A percentile compares a stretch with the other conserved stretches of the same genome.
These are phyloP conservation scores for Aspergillus tubingensis DNA, from an alignment of 2,329 filamentous ascomycete genomes.

Conservation along the genomic window DNA sequence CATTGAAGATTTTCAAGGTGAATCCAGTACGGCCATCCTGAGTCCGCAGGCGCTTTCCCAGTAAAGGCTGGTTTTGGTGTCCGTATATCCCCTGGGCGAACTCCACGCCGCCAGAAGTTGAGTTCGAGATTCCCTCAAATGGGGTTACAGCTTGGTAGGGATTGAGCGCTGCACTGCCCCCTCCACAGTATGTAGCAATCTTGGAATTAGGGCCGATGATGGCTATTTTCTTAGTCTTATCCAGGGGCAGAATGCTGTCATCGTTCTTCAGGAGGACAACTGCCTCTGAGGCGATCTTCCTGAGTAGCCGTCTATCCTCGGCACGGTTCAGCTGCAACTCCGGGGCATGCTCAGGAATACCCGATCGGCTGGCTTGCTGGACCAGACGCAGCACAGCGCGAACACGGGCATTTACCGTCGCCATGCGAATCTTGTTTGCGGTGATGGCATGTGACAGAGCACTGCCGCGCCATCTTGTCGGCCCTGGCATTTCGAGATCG, in stretches of 20 bases:
- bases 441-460: conserved; percentile 42
- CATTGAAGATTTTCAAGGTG: conserved; percentile 61
- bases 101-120: conserved; percentile 29
- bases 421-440: conserved; percentile 55
- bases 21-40: conserved; percentile 56
- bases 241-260: conserved; percentile 59
- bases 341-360: conserved; percentile 55
- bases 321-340: conserved; percentile 58
- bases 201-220: conserved; percentile 57
- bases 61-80: conserved; percentile 61
- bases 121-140: conserved; percentile 38
- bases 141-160: conserved; percentile 45
- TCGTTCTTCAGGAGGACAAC: conserved; percentile 74
- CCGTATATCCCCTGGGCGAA: conserved; percentile 63
- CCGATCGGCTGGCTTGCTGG: conserved; percentile 55
- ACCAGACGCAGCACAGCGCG: conserved; percentile 58
- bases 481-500: conserved; percentile 49
- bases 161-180: conserved; percentile 59
- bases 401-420: conserved; percentile 56
- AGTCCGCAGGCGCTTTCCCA: conserved; percentile 54
- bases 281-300: conserved; percentile 65
- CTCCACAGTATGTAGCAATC: conserved; percentile 54
- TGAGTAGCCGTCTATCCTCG: conserved; percentile 62
- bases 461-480: conserved; percentile 39
- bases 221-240: conserved; percentile 45